These are phyloP conservation scores for Fraxinus paxiana DNA, from an alignment of 305 asterid genomes.

Conservation along the genomic window DNA sequence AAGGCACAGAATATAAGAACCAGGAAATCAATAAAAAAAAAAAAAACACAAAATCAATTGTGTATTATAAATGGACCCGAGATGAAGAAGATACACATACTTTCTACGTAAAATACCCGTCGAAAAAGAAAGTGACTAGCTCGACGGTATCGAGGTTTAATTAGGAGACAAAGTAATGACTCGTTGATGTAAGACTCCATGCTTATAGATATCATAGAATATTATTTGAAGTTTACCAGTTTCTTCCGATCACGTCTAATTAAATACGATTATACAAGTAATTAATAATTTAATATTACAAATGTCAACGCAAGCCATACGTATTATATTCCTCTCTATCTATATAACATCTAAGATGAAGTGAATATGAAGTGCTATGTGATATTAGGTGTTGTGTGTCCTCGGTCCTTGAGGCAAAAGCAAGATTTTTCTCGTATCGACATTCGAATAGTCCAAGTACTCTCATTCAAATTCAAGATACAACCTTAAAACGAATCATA, in stretches of 20 bases:
- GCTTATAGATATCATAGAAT: background rate
- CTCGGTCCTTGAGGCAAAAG: background rate
- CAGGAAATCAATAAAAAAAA: background rate
- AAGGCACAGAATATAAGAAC: constrained; percentile 10
- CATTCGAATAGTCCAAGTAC: too few relatives aligned
- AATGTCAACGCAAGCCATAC: background rate
- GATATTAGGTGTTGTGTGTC: background rate
- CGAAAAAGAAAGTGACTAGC: background rate
- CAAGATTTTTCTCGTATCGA: background rate
- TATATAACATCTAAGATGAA: background rate
- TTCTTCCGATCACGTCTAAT: background rate
- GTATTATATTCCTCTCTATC: background rate
- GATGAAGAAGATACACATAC: background rate
- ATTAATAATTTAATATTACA: background rate
- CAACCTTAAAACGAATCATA: background rate
- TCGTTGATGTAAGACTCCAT: background rate
- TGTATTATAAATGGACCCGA: background rate
- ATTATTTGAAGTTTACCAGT: background rate
- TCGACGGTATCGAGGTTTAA: background rate
- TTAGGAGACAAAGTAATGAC: background rate
- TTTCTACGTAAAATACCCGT: background rate
- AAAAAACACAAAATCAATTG: background rate
- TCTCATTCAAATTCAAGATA: background rate
- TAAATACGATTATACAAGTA: background rate
- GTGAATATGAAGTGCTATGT: background rate